phyloP scores from a whole-genome alignment of 257 asterid species.

The Leptodermis oblonga region DNA sequence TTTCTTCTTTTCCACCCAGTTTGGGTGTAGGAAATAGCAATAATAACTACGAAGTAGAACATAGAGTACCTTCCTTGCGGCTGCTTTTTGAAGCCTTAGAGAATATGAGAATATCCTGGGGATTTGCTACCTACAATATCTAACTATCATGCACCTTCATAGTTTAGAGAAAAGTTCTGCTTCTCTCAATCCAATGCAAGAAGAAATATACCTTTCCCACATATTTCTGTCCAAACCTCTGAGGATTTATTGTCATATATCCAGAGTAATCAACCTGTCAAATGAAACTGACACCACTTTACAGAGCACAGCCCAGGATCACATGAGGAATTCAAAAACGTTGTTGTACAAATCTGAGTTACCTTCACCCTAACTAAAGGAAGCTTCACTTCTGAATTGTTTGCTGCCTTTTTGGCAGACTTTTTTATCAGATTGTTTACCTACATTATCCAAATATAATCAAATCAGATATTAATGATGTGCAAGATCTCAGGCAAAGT shows the following conservation, averaged over 20 bases:
- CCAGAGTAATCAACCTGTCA: conserved; percentile 96
- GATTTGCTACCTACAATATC: conserved; percentile 80
- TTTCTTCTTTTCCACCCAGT: neutral
- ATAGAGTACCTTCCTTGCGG: conserved; percentile 48
- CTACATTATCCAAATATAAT: conserved; percentile 31
- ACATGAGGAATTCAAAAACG: conserved; percentile 10
- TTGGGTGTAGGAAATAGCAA: neutral
- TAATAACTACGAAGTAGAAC: conserved; percentile 12
- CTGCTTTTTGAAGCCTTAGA: conserved; percentile 76
- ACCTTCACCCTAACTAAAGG: conserved; percentile 93
- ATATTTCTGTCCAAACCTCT: conserved; percentile 90
- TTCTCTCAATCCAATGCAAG: conserved; percentile 7
- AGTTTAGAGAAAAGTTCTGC: neutral
- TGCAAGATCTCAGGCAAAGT: conserved; percentile 2
- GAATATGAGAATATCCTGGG: conserved; percentile 97
- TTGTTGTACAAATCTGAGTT: conserved; percentile 17
- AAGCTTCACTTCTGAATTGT: conserved; percentile 67
- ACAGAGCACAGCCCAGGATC: conserved; percentile 15
- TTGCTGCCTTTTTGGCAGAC: conserved; percentile 50
- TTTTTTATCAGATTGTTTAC: conserved; percentile 72
- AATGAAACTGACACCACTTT: conserved; percentile 25
- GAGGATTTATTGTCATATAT: conserved; percentile 97
- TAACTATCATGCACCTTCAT: conserved; percentile 16
- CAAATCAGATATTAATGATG: neutral
- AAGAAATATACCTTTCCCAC: conserved; percentile 76